Base-by-base conservation (phyloP, 2,329 filamentous ascomycete species). In the Aspergillus sp. region DNA sequence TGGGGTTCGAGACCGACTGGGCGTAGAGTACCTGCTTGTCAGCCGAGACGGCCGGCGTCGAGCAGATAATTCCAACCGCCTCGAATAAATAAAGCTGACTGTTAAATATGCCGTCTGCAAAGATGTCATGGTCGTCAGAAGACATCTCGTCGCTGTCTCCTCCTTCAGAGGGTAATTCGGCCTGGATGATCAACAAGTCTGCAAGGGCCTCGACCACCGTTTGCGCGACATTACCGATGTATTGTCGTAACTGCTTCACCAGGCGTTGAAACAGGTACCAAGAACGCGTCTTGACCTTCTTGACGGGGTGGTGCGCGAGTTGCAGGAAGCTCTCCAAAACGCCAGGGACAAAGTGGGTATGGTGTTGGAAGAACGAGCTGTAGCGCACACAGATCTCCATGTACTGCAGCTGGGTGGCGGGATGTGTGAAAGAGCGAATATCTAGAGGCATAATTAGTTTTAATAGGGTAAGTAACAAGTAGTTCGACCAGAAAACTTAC, bases 341-440 rank as follows among this genome's bases (percentile, higher is more conserved):
- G 53, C 83, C 85, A 2, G 88, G 87, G 43, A 97, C 94, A 50
- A 88, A 83, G 26, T 84, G 76, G 29, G 82, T 77, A 61, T 95
- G 86, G 47, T 82, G 81, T 62, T 97, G 90, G 63, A 98, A 97
- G 66, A 96, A 94, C 29, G 83, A 80, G 63, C 85, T 87, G 69
- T 98, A 98, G 43, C 93, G 84, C 46, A 95, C 90, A 65, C 90
- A 95, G 33, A 95, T 94, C 66, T 98, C 93, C 90, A 98, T 96
- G 63, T 94, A 98, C 69, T 96, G 89, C 26, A 98, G 76, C 53
- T 96, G 81, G 44, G 96, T 90, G 10, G 90, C 88, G 1, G 93
- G 91, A 63, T 97, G 93, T 10, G 84, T 82, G 66, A 91, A 94
- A 39, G 78, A 85, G 49, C 88, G 84, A 55, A 96, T 85, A 56